These are phyloP conservation scores for Salvia hispanica DNA, from an alignment of 257 asterid species.

Conservation along the genomic window DNA sequence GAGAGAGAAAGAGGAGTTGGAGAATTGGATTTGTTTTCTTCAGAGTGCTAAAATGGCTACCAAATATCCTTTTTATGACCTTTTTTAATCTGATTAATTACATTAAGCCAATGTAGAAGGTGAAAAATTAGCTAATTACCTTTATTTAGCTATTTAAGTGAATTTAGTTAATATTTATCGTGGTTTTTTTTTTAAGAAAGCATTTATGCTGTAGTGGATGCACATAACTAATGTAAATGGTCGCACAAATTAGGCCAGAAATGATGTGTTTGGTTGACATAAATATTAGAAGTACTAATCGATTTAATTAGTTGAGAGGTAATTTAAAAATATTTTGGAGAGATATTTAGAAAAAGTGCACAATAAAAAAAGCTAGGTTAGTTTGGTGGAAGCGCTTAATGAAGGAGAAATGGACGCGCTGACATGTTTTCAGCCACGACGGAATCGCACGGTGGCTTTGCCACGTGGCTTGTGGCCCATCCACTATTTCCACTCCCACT, in stretches of 20 bases:
- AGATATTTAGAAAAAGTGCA: background rate
- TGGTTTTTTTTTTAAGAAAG: background rate
- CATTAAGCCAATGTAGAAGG: slow-evolving; percentile 6
- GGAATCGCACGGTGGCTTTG: background rate
- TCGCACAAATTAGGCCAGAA: too few species aligned
- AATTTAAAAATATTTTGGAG: background rate
- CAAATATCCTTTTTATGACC: background rate
- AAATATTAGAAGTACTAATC: too few species aligned
- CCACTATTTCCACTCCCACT: slow-evolving; percentile 27
- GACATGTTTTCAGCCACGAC: slow-evolving; percentile 34
- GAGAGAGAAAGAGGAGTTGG: background rate
- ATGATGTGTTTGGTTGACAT: too few species aligned
- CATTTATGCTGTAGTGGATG: too few species aligned
- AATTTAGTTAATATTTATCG: too few species aligned
- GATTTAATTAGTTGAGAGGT: background rate
- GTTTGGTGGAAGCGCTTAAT: background rate
- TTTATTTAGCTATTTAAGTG: background rate
- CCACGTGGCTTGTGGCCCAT: slow-evolving; percentile 38
- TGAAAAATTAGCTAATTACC: background rate
- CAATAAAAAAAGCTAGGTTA: too few species aligned
- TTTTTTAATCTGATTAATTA: slow-evolving; percentile 3
- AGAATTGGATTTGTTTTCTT: background rate
- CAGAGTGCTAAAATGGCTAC: slow-evolving; percentile 14
- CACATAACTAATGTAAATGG: too few species aligned
- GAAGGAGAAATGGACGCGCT: slow-evolving; percentile 50